Conservation (phyloP, 169 alveolate species). For the Eimeria falciformis region DNA sequence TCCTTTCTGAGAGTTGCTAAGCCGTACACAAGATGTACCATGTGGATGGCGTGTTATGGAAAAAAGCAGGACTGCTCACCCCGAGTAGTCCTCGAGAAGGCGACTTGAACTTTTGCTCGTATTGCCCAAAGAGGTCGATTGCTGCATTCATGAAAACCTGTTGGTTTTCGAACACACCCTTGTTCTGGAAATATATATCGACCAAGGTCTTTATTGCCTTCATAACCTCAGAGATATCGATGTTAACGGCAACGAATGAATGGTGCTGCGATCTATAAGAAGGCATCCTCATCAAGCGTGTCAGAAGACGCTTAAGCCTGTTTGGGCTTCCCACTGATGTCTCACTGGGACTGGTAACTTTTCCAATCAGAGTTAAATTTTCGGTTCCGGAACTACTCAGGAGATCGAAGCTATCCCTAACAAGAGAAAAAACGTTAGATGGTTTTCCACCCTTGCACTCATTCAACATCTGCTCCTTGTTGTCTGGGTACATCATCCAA, state of each 20-base stretch:
- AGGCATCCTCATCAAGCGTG: constrained; percentile 29
- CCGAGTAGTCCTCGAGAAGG: constrained; percentile 58
- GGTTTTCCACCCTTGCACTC: constrained; percentile 65
- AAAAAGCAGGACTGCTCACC: constrained; percentile 10
- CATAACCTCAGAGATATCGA: constrained; percentile 30
- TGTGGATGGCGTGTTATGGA: too few relatives aligned
- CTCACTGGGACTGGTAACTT: constrained; percentile 45
- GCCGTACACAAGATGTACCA: neutral
- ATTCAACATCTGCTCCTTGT: constrained; percentile 3
- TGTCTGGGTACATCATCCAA: constrained; percentile 23
- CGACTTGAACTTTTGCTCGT: constrained; percentile 22
- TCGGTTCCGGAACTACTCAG: constrained; percentile 49
- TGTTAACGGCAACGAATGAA: constrained; percentile 40
- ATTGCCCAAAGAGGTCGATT: constrained; percentile 55
- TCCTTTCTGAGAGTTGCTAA: neutral
- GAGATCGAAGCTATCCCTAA: constrained; percentile 63
- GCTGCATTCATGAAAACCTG: constrained; percentile 35
- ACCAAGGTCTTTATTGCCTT: constrained; percentile 23
- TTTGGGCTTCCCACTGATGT: constrained; percentile 43
- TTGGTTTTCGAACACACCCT: constrained; percentile 47
- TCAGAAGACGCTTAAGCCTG: neutral
- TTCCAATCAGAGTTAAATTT: constrained; percentile 48
- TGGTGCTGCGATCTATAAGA: constrained; percentile 57
- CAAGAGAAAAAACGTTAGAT: constrained; percentile 17
- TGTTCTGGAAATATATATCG: constrained; percentile 19